Conservation (phyloP, 2,329 filamentous ascomycete genomes). For the Pseudogymnoascus sp. region DNA sequence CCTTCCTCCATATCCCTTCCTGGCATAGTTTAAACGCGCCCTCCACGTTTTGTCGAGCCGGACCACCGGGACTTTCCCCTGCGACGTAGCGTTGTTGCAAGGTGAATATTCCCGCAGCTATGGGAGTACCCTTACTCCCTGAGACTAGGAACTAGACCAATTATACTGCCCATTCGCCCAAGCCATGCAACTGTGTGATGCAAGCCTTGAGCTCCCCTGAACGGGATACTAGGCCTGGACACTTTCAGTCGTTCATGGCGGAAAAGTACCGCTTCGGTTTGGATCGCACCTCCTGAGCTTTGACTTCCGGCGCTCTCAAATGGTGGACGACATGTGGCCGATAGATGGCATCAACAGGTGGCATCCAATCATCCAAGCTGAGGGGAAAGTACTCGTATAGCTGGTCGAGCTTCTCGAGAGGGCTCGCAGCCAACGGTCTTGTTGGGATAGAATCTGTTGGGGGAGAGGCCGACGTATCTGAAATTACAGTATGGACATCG, state of each 20-base stretch:
- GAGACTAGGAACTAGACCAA: background rate
- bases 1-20: background rate
- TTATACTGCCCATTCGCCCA: background rate
- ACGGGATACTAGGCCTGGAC: background rate
- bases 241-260: constrained; percentile 29
- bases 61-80: constrained; percentile 1
- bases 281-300: constrained; percentile 56
- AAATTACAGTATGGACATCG: constrained; percentile 42
- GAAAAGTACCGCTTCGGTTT: constrained; percentile 66
- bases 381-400: constrained; percentile 94
- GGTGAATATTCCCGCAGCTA: background rate
- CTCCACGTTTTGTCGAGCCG: background rate
- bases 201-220: background rate
- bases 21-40: background rate
- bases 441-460: background rate
- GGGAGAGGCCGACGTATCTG: background rate
- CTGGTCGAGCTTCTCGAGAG: constrained; percentile 9
- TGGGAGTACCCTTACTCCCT: background rate
- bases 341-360: constrained; percentile 82
- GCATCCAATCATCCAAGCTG: constrained; percentile 86
- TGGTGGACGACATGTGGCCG: constrained; percentile 91
- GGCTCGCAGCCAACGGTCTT: background rate
- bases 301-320: constrained; percentile 61
- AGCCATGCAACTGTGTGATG: background rate
- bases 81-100: constrained; percentile 1